Percentiles rank a stretch among this genome's conserved stretches.
Evolutionary conservation across 148 eudicot species (phyloP).

Genomic region (Nepenthes gracilis): DNA sequence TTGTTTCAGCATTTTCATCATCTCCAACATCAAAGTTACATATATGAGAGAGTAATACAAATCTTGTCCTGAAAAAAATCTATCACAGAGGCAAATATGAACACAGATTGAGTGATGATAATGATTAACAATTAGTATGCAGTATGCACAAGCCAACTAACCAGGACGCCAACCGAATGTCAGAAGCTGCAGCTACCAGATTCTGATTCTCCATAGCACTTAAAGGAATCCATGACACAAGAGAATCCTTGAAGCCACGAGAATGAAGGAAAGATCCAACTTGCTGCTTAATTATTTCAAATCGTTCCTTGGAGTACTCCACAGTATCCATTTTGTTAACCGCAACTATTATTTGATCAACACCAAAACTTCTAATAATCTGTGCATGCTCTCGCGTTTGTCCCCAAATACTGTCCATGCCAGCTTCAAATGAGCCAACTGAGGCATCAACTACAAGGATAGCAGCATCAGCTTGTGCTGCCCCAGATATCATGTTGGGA

Average conservation of each 20-base stretch:
- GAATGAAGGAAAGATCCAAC: constrained; percentile 86
- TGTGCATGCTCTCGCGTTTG: constrained; percentile 97
- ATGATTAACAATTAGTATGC: neutral
- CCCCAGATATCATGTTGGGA: constrained; percentile 98
- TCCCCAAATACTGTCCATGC: constrained; percentile 69
- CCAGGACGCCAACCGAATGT: constrained; percentile 70
- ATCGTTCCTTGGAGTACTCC: constrained; percentile 74
- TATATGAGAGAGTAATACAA: too few relatives aligned
- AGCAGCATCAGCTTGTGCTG: constrained; percentile 98
- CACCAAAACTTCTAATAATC: constrained; percentile 94
- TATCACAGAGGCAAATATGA: neutral
- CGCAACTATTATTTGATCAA: constrained; percentile 78
- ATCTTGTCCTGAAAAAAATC: neutral
- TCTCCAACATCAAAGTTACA: too few relatives aligned
- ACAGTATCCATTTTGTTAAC: constrained; percentile 93
- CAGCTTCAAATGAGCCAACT: constrained; percentile 80
- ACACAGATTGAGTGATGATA: neutral
- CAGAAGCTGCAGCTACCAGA: constrained; percentile 61
- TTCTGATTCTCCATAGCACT: constrained; percentile 97
- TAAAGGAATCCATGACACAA: constrained; percentile 68
- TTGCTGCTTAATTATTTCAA: constrained; percentile 60
- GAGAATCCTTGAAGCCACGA: constrained; percentile 79
- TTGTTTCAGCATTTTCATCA: too few relatives aligned
- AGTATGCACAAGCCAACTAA: constrained; percentile 19
- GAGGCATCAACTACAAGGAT: constrained; percentile 92